Conservation (phyloP, 73 alveolate genomes). For the Tetrahymena malaccensis region DNA sequence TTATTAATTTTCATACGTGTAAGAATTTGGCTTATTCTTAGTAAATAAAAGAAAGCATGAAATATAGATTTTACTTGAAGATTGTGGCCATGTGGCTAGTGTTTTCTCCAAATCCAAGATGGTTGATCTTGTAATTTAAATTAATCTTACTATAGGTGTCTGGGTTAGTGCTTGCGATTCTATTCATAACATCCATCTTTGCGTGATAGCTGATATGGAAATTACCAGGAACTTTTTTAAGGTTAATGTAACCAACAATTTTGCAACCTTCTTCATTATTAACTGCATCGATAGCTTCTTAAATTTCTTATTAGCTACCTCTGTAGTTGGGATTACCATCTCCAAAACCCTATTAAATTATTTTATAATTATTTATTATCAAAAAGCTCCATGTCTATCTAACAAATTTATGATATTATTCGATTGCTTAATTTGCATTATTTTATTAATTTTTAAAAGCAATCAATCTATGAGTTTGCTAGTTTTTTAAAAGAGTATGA, state of each 20-base stretch:
- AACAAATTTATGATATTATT: too few relatives aligned
- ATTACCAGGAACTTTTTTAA: slow-evolving; percentile 40
- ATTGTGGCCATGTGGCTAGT: neutral
- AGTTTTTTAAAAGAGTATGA: neutral
- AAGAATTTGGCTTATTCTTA: neutral
- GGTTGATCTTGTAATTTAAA: slow-evolving; percentile 15
- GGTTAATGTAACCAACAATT: slow-evolving; percentile 1
- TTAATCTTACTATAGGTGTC: slow-evolving; percentile 4
- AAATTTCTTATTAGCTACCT: slow-evolving; percentile 17
- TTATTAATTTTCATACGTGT: neutral
- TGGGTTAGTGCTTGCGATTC: neutral
- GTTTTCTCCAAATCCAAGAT: slow-evolving; percentile 18
- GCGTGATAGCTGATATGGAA: slow-evolving; percentile 42
- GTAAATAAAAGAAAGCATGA: neutral
- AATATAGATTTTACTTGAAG: neutral
- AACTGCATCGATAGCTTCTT: slow-evolving; percentile 10
- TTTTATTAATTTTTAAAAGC: too few relatives aligned
- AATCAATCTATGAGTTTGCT: neutral
- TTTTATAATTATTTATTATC: neutral
- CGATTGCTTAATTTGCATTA: too few relatives aligned
- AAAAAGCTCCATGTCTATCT: too few relatives aligned
- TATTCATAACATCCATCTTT: neutral
- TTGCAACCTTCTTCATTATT: slow-evolving; percentile 26
- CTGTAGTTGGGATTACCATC: slow-evolving; percentile 4
- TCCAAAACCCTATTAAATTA: neutral